Conservation (phyloP, 208 protist genomes). For the Porcisia hertigi region DNA sequence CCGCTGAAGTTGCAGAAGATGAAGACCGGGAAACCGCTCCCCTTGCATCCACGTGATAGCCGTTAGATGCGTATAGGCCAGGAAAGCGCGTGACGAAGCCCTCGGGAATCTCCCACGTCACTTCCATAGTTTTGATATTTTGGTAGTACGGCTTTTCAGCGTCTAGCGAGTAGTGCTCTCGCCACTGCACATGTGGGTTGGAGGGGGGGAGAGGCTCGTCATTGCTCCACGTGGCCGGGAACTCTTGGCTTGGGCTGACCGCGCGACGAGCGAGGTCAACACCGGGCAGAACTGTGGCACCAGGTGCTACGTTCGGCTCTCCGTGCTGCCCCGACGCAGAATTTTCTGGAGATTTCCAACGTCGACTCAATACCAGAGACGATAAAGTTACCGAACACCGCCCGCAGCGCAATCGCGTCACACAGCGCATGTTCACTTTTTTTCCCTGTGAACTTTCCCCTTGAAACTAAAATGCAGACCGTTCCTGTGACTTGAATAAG, state of each 20-base stretch:
- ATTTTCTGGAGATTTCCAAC: conserved; percentile 9
- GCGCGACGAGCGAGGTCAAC: conserved; percentile 53
- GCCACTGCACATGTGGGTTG: conserved; percentile 68
- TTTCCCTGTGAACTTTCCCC: not conserved
- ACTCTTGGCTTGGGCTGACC: conserved; percentile 41
- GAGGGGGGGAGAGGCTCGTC: conserved; percentile 38
- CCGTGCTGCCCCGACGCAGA: not conserved
- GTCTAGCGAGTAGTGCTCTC: conserved; percentile 75
- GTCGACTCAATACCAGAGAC: conserved; percentile 4
- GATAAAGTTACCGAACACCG: conserved; percentile 1
- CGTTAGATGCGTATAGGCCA: conserved; percentile 43
- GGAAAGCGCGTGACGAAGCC: conserved; percentile 84
- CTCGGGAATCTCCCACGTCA: conserved; percentile 64
- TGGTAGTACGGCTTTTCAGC: conserved; percentile 76
- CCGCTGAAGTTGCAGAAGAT: not conserved
- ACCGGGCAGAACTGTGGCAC: conserved; percentile 42
- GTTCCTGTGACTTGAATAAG: not conserved
- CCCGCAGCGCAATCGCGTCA: conserved; percentile 1
- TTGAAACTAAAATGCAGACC: too few species aligned
- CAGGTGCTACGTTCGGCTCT: not conserved
- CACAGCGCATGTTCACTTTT: conserved; percentile 16
- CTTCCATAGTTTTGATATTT: conserved; percentile 61
- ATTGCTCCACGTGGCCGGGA: conserved; percentile 55
- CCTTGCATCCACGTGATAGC: conserved; percentile 47
- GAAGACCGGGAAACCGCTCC: conserved; percentile 42